Evolutionary conservation across 768 basidiomycete species (phyloP).

Genomic region (Trametes cingulata): DNA sequence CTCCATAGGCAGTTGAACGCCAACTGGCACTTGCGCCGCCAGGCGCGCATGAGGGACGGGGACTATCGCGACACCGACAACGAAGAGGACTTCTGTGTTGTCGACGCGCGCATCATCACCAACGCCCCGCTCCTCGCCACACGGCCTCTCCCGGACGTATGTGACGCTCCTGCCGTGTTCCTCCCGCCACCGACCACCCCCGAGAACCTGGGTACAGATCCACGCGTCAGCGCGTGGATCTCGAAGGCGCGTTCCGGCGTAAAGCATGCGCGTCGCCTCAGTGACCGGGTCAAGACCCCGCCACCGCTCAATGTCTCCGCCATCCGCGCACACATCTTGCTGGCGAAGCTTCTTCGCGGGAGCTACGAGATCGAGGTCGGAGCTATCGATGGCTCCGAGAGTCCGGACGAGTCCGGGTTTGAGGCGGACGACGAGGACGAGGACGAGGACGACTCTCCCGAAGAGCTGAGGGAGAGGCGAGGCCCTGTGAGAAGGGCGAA

Average conservation of each 20-base stretch:
- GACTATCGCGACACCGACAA: constrained; percentile 9
- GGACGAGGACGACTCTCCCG: neutral
- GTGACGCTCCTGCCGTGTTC: neutral
- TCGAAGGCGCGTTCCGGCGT: neutral
- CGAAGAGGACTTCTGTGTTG: constrained; percentile 2
- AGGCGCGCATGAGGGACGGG: constrained; percentile 13
- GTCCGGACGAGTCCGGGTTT: constrained; percentile 8
- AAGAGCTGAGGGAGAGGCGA: neutral
- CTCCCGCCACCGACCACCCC: neutral
- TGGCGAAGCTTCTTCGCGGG: neutral
- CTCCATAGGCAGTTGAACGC: neutral
- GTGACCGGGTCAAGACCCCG: constrained; percentile 10
- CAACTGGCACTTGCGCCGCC: constrained; percentile 1
- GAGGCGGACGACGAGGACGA: constrained; percentile 14
- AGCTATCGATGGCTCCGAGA: neutral
- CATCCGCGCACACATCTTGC: neutral
- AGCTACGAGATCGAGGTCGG: constrained; percentile 11
- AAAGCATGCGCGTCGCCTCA: constrained; percentile 7
- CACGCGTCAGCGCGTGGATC: neutral
- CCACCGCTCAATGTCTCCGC: constrained; percentile 10
- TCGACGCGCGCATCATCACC: neutral
- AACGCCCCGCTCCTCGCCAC: too few species aligned
- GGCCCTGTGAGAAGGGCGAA: neutral
- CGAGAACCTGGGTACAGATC: neutral
- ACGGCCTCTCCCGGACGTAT: neutral